phyloP scores from a whole-genome alignment of 768 basidiomycete genomes.

The Rhodosporidiobolus sp. region DNA sequence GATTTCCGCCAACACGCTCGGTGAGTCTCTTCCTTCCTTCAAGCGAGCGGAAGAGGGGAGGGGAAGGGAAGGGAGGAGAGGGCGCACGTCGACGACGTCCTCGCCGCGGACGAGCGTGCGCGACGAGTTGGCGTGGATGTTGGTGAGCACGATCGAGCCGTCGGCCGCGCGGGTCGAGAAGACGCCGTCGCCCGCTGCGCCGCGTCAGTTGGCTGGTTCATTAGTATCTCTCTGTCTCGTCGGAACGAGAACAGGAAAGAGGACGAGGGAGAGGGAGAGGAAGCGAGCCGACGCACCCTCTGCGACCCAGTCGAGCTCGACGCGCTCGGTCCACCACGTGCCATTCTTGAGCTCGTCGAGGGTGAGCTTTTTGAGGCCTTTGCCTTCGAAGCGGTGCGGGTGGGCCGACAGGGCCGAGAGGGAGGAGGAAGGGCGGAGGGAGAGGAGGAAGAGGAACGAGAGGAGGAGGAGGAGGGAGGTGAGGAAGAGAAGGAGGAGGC shows the following conservation, averaged over 20 bases:
- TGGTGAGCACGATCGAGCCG: constrained; percentile 71
- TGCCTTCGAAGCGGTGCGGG: constrained; percentile 18
- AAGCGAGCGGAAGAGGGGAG: not conserved
- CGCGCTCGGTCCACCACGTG: constrained; percentile 62
- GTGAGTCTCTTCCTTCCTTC: not conserved
- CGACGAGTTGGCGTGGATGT: constrained; percentile 71
- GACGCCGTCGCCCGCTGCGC: constrained; percentile 85
- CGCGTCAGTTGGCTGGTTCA: not conserved
- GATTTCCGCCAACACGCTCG: not conserved
- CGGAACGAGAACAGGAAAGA: no score
- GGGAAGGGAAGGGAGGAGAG: no score
- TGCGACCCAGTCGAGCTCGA: constrained; percentile 74
- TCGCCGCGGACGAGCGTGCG: constrained; percentile 58
- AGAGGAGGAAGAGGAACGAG: constrained; percentile 5
- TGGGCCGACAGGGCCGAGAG: constrained; percentile 3
- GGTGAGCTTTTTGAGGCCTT: constrained; percentile 16
- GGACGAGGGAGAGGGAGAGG: not conserved
- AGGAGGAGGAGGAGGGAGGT: not conserved
- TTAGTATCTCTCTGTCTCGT: not conserved
- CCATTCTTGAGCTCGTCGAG: constrained; percentile 74
- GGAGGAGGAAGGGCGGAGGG: not conserved
- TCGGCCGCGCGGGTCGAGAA: constrained; percentile 62
- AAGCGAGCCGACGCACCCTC: constrained; percentile 63
- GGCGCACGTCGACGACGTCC: constrained; percentile 65
- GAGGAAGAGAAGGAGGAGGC: constrained; percentile 4